A percentile compares a stretch with the other conserved stretches of the same genome.
phyloP scores from a whole-genome alignment of 2,329 filamentous ascomycete species.

The Botrytis hyacinthi region DNA sequence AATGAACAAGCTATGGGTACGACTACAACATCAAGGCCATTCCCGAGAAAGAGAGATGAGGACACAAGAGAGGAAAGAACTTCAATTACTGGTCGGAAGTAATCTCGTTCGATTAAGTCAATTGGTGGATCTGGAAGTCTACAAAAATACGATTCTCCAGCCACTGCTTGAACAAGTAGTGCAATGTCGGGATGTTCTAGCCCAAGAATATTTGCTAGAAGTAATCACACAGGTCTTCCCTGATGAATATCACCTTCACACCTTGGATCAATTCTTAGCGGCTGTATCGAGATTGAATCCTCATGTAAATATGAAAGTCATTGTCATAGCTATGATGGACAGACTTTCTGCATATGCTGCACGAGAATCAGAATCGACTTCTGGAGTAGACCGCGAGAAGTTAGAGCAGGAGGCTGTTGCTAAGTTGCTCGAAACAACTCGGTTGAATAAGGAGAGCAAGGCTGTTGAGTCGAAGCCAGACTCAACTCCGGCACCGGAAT shows the following conservation, averaged over 20 bases:
- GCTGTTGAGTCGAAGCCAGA: conserved; percentile 23
- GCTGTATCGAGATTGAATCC: conserved; percentile 92
- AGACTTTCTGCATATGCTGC: conserved; percentile 92
- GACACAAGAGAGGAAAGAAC: conserved; percentile 89
- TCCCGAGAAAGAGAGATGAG: conserved; percentile 91
- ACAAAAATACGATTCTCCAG: conserved; percentile 85
- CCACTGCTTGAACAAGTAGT: conserved; percentile 95
- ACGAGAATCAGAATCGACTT: conserved; percentile 72
- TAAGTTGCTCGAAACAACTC: conserved; percentile 74
- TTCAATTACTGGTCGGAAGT: conserved; percentile 93
- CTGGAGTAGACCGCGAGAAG: conserved; percentile 68
- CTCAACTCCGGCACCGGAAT: conserved; percentile 7
- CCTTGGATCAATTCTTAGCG: conserved; percentile 89
- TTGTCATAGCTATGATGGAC: conserved; percentile 98
- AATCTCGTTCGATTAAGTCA: conserved; percentile 95
- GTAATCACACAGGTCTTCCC: conserved; percentile 99
- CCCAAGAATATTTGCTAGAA: conserved; percentile 95
- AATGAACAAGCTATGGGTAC: conserved; percentile 99
- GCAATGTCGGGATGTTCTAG: conserved; percentile 93
- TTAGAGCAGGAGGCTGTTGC: conserved; percentile 81
- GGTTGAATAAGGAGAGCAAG: conserved; percentile 58
- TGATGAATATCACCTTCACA: conserved; percentile 97
- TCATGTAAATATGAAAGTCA: conserved; percentile 95
- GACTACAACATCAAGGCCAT: conserved; percentile 94
- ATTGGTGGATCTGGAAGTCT: conserved; percentile 89